Conservation (phyloP, 129 eudicot genomes). For the Logfia minima region DNA sequence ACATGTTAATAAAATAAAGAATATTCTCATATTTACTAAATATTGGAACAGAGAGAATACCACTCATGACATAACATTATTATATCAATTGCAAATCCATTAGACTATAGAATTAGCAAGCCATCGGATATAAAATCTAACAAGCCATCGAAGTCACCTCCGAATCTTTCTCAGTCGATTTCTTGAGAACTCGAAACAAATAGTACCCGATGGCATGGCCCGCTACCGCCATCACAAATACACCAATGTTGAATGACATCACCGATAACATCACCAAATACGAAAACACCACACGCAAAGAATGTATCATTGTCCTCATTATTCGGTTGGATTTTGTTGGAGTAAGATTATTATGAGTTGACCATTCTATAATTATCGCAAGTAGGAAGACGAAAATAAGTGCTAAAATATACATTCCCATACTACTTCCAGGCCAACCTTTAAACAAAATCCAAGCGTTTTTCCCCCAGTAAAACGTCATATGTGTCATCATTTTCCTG, state of each 20-base stretch:
- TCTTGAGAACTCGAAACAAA: slow-evolving; percentile 48
- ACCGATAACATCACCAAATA: slow-evolving; percentile 74
- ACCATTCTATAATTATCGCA: slow-evolving; percentile 56
- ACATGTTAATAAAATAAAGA: neutral
- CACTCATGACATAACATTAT: slow-evolving; percentile 2
- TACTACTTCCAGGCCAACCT: slow-evolving; percentile 62
- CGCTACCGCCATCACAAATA: slow-evolving; percentile 52
- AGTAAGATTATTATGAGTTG: slow-evolving; percentile 40
- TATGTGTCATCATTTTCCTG: slow-evolving; percentile 62
- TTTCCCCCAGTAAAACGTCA: slow-evolving; percentile 89
- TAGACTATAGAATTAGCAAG: neutral
- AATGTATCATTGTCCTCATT: slow-evolving; percentile 42
- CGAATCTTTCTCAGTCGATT: slow-evolving; percentile 24
- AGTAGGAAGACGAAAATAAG: slow-evolving; percentile 52
- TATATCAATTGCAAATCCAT: slow-evolving; percentile 5
- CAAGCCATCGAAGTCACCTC: slow-evolving; percentile 52
- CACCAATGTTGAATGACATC: slow-evolving; percentile 77
- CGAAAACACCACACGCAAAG: slow-evolving; percentile 51
- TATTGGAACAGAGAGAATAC: slow-evolving; percentile 16
- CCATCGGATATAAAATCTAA: slow-evolving; percentile 9
- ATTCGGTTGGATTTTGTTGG: slow-evolving; percentile 23
- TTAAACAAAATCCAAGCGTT: slow-evolving; percentile 56
- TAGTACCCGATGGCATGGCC: slow-evolving; percentile 74
- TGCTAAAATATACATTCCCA: slow-evolving; percentile 49
- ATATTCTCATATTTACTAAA: neutral